A percentile compares a stretch with the other conserved stretches of the same genome.
phyloP scores from a whole-genome alignment of 208 protist species.

The Crithidia brevicula region DNA sequence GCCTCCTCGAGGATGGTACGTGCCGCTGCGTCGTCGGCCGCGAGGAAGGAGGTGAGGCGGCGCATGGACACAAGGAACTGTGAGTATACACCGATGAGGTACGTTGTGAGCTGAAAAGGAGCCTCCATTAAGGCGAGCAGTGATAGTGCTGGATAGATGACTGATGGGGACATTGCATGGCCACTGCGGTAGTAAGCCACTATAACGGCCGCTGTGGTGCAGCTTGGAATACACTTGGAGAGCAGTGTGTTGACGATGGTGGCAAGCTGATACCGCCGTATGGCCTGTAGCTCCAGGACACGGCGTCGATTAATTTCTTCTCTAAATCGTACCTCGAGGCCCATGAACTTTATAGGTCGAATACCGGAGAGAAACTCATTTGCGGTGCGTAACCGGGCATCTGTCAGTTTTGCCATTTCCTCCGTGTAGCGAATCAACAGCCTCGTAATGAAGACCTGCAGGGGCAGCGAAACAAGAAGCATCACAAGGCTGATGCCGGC shows the following conservation, averaged over 20 bases:
- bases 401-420: constrained; percentile 48
- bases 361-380: constrained; percentile 94
- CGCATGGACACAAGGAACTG: constrained; percentile 83
- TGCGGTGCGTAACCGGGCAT: constrained; percentile 87
- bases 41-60: constrained; percentile 74
- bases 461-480: constrained; percentile 68
- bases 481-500: constrained; percentile 73
- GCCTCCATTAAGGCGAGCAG: constrained; percentile 30
- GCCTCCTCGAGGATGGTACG: constrained; percentile 30
- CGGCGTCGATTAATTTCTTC: constrained; percentile 44
- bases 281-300: constrained; percentile 43
- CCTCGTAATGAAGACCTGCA: constrained; percentile 62
- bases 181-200: constrained; percentile 54
- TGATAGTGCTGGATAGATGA: constrained; percentile 55
- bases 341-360: constrained; percentile 94
- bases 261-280: constrained; percentile 39
- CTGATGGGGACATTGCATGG: constrained; percentile 62
- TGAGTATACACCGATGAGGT: constrained; percentile 50
- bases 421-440: constrained; percentile 25
- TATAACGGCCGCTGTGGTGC: constrained; percentile 63
- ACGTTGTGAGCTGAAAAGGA: constrained; percentile 83
- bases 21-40: constrained; percentile 41
- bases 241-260: constrained; percentile 50
- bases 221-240: constrained; percentile 52
- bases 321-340: constrained; percentile 70